Percentiles rank a stretch among this genome's conserved stretches.
These are phyloP conservation scores for Dichotomocladium elegans DNA, from an alignment of 371 early-diverging fungal species.

Conservation along the genomic window DNA sequence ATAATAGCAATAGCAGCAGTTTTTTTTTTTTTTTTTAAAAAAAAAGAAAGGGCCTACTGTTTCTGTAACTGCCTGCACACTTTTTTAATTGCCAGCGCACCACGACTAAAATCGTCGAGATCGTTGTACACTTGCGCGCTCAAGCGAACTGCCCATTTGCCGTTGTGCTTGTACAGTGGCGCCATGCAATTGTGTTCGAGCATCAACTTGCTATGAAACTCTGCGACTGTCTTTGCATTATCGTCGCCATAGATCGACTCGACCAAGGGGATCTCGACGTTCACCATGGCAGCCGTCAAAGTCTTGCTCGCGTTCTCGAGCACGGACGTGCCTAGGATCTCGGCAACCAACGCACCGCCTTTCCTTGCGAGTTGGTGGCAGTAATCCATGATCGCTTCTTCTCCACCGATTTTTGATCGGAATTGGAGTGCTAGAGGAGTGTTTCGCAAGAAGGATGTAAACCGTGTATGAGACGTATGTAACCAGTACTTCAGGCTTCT, in stretches of 20 bases:
- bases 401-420: constrained; percentile 50
- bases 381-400: constrained; percentile 52
- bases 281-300: constrained; percentile 50
- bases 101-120: constrained; percentile 46
- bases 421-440: constrained; percentile 38
- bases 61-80: constrained; percentile 31
- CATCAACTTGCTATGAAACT: constrained; percentile 34
- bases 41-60: no score
- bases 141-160: constrained; percentile 48
- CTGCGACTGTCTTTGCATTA: constrained; percentile 7
- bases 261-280: constrained; percentile 51
- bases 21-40: no score
- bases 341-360: constrained; percentile 55
- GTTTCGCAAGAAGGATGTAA: background rate
- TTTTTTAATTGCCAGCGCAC: constrained; percentile 39
- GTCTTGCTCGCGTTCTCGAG: constrained; percentile 48
- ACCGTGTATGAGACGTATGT: no score
- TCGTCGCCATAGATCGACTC: constrained; percentile 14
- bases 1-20: no score
- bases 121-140: constrained; percentile 62
- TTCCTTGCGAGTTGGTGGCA: constrained; percentile 50
- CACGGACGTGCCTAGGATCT: constrained; percentile 55
- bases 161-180: constrained; percentile 44
- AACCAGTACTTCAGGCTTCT: no score
- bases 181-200: constrained; percentile 41